phyloP scores from a whole-genome alignment of 2,329 filamentous ascomycete genomes.

The Phaeosphaeriaceae sp. region DNA sequence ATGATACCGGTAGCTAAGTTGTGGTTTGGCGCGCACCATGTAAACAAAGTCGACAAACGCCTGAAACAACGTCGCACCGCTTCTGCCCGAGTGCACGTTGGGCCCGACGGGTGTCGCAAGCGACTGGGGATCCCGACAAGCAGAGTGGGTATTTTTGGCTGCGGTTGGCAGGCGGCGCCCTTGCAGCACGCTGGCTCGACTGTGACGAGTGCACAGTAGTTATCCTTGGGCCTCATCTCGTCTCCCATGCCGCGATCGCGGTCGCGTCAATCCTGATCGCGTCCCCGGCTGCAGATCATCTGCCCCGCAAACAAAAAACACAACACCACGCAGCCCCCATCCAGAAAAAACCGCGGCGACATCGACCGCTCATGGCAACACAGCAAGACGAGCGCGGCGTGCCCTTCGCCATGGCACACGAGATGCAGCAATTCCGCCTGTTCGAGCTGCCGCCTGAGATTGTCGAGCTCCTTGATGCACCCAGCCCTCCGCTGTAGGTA shows the following conservation, averaged over 20 bases:
- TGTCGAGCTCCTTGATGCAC: constrained; percentile 59
- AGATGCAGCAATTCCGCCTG: constrained; percentile 63
- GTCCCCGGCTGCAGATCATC: constrained; percentile 19
- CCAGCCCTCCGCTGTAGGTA: constrained; percentile 53
- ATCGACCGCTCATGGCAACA: constrained; percentile 46
- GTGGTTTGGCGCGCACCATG: constrained; percentile 20
- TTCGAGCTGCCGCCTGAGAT: constrained; percentile 67
- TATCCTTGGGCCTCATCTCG: not conserved
- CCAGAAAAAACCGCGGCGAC: constrained; percentile 11
- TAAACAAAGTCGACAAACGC: constrained; percentile 29
- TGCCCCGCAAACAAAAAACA: constrained; percentile 29
- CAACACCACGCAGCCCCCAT: constrained; percentile 6
- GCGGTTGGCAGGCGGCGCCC: constrained; percentile 10
- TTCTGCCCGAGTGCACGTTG: constrained; percentile 27
- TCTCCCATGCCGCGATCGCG: constrained; percentile 6
- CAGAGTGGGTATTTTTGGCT: constrained; percentile 28
- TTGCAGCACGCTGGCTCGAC: too few species aligned
- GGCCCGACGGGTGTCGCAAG: not conserved
- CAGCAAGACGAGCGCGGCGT: constrained; percentile 51
- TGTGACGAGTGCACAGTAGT: too few species aligned
- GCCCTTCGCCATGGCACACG: constrained; percentile 52
- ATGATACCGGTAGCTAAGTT: not conserved
- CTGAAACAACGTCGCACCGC: constrained; percentile 25
- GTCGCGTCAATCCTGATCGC: constrained; percentile 1
- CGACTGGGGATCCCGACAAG: not conserved